Conservation (phyloP, 129 eudicot species). For the Centaurea solstitialis region DNA sequence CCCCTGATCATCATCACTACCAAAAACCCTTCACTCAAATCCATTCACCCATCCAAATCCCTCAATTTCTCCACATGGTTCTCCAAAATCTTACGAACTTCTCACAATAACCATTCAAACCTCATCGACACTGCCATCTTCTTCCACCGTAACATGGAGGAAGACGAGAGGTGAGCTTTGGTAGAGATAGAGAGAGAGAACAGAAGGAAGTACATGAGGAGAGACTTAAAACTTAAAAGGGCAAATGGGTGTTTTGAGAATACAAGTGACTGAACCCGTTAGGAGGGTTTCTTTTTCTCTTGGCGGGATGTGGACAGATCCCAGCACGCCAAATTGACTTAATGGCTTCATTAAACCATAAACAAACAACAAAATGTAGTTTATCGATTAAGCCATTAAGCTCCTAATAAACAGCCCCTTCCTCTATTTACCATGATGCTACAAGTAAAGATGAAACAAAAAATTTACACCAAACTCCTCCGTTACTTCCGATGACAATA, state of each 20-base stretch:
- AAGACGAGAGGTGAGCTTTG: not conserved
- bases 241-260: not conserved
- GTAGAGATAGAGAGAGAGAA: not conserved
- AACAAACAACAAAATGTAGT: too few relatives aligned
- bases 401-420: not conserved
- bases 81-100: conserved; percentile 62
- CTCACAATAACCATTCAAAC: conserved; percentile 40
- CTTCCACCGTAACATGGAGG: conserved; percentile 69
- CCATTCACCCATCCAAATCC: conserved; percentile 48
- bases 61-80: conserved; percentile 85
- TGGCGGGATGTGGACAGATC: not conserved
- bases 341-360: not conserved
- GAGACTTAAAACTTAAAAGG: not conserved
- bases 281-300: not conserved
- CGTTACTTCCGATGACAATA: not conserved
- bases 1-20: conserved; percentile 34
- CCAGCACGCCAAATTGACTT: not conserved
- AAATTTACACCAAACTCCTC: not conserved
- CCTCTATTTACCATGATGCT: not conserved
- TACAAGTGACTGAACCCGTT: not conserved
- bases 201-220: too few relatives aligned
- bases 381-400: not conserved
- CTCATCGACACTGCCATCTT: conserved; percentile 60
- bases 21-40: conserved; percentile 32
- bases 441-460: not conserved